Evolutionary conservation across 1,139 yeast genomes (phyloP).

Genomic region (Zygoascus hellenicus): DNA sequence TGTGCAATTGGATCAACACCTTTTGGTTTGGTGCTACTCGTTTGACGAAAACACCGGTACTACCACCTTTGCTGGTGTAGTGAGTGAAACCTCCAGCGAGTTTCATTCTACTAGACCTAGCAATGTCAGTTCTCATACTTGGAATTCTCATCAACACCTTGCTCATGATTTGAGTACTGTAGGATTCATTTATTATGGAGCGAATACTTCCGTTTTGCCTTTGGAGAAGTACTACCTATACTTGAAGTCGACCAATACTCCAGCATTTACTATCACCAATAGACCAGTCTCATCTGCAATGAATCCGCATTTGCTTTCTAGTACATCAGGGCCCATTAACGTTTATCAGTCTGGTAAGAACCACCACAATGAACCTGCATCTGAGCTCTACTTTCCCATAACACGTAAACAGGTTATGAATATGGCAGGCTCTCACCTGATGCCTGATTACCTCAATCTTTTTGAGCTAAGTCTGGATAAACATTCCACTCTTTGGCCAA

Average conservation of each 20-base stretch:
- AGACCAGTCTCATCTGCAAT: constrained; percentile 4
- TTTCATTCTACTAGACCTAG: constrained; percentile 6
- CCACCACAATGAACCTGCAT: neutral
- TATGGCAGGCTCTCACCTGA: constrained; percentile 1
- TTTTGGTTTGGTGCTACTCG: constrained; percentile 7
- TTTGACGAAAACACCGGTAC: neutral
- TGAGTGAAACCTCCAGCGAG: constrained; percentile 5
- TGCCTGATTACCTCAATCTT: neutral
- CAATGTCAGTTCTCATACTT: neutral
- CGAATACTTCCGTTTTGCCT: constrained; percentile 4
- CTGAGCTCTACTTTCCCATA: neutral
- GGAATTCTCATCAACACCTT: constrained; percentile 5
- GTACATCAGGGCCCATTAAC: constrained; percentile 7
- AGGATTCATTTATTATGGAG: constrained; percentile 7
- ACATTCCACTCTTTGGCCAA: too few species aligned
- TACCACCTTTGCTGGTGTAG: constrained; percentile 4
- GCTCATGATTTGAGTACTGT: constrained; percentile 2
- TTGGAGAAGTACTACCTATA: constrained; percentile 5
- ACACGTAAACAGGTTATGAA: constrained; percentile 7
- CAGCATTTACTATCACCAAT: constrained; percentile 8
- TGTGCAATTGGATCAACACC: neutral
- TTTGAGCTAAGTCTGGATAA: neutral
- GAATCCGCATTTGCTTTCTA: constrained; percentile 9
- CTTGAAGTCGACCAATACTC: constrained; percentile 7
- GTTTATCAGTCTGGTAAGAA: neutral